Percentiles rank a stretch among this genome's conserved stretches.
Conservation (phyloP, 129 eudicot species). For the Pittosporum tobira region DNA sequence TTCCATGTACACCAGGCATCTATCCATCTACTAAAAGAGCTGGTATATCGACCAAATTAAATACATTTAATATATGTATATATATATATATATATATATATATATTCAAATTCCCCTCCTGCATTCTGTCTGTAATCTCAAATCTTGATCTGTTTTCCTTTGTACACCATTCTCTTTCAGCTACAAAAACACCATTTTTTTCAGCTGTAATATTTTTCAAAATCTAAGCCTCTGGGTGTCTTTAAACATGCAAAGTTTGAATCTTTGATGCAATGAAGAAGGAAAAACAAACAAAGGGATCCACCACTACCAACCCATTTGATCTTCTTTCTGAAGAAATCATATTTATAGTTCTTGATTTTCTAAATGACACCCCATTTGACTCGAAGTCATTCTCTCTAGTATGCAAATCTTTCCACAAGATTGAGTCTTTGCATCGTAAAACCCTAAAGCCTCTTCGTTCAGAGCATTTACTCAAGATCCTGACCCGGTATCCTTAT, state of each 20-base stretch:
- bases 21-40: neutral
- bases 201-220: neutral
- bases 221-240: neutral
- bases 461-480: constrained; percentile 34
- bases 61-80: neutral
- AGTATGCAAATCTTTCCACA: constrained; percentile 53
- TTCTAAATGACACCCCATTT: constrained; percentile 40
- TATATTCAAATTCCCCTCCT: constrained; percentile 2
- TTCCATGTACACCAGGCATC: constrained; percentile 14
- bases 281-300: constrained; percentile 25
- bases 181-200: neutral
- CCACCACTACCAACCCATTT: constrained; percentile 32
- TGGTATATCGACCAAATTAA: neutral
- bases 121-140: neutral
- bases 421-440: constrained; percentile 65
- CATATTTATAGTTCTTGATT: constrained; percentile 57
- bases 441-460: constrained; percentile 62
- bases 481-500: constrained; percentile 52
- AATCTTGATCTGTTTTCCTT: neutral
- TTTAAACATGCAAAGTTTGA: neutral
- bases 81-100: constrained; percentile 9
- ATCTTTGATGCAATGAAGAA: constrained; percentile 44
- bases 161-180: neutral
- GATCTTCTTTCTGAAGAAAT: constrained; percentile 69
- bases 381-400: constrained; percentile 72